These are phyloP conservation scores for Aspergillus sclerotialis DNA, from an alignment of 2,329 filamentous ascomycete genomes.

Conservation along the genomic window DNA sequence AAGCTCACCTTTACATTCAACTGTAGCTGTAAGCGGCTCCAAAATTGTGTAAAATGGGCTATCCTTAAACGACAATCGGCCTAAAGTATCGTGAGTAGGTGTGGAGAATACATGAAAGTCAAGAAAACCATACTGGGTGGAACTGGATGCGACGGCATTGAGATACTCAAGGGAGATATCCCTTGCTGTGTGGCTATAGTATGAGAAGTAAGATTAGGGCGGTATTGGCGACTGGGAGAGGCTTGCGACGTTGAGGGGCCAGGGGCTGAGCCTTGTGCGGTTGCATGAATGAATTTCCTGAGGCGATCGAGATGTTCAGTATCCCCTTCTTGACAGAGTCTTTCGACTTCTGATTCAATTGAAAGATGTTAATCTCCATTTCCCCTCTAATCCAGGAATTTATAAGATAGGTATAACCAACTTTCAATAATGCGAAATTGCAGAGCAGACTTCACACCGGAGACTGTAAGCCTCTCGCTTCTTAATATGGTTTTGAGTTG, in stretches of 20 bases:
- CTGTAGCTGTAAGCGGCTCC: constrained; percentile 56
- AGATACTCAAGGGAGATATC: constrained; percentile 18
- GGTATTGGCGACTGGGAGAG: constrained; percentile 17
- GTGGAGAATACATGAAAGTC: no score
- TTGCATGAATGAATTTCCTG: constrained; percentile 24
- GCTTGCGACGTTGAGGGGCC: constrained; percentile 18
- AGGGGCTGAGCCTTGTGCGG: constrained; percentile 20
- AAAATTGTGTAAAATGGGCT: constrained; percentile 80
- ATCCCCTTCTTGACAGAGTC: constrained; percentile 14
- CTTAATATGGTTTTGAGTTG: constrained; percentile 67
- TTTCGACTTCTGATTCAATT: constrained; percentile 19
- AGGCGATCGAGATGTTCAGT: constrained; percentile 25
- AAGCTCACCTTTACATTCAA: constrained; percentile 65
- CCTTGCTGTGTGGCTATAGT: constrained; percentile 20
- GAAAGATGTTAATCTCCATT: constrained; percentile 1
- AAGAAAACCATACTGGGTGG: constrained; percentile 18
- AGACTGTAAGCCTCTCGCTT: constrained; percentile 61
- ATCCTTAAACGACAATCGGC: constrained; percentile 55
- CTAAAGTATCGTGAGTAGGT: no score
- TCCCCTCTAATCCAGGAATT: not conserved
- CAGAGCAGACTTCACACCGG: constrained; percentile 66
- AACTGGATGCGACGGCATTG: constrained; percentile 24
- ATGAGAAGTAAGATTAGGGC: constrained; percentile 16
- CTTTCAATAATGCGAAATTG: constrained; percentile 2
- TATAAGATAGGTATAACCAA: constrained; percentile 2